Evolutionary conservation across 2,329 filamentous ascomycete genomes (phyloP).

Genomic region (Diaporthe velutina): DNA sequence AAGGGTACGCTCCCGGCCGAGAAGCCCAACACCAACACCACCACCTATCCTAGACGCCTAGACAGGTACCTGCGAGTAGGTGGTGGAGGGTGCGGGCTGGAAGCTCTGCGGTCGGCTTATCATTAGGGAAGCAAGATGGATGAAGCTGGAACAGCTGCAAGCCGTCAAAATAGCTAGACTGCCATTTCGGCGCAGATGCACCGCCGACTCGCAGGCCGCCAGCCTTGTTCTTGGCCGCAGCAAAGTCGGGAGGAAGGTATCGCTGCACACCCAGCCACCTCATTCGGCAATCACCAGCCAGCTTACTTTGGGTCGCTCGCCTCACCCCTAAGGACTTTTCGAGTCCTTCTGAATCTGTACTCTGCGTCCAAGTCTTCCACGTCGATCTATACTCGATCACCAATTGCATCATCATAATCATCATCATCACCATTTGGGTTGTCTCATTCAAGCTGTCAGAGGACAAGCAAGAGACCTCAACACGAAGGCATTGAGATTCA

Average conservation of each 20-base stretch:
- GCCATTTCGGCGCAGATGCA: background rate
- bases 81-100: background rate
- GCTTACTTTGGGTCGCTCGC: constrained; percentile 11
- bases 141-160: background rate
- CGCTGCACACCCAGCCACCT: constrained; percentile 38
- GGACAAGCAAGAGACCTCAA: background rate
- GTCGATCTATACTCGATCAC: background rate
- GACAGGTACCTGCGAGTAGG: background rate
- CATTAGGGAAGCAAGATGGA: background rate
- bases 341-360: background rate
- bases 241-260: constrained; percentile 12
- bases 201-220: background rate
- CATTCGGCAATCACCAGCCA: constrained; percentile 36
- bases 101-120: background rate
- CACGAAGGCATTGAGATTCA: background rate
- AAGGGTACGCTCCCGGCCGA: constrained; percentile 27
- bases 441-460: background rate
- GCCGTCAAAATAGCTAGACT: background rate
- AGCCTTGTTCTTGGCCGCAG: constrained; percentile 26
- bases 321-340: background rate
- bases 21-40: constrained; percentile 18
- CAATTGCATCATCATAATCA: constrained; percentile 5
- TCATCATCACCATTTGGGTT: background rate
- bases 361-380: background rate
- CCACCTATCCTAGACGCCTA: background rate